Percentiles rank a stretch among this genome's conserved stretches.
Evolutionary conservation across 129 eudicot genomes (phyloP).

Genomic region (Chrysanthemum lavandulifolium): DNA sequence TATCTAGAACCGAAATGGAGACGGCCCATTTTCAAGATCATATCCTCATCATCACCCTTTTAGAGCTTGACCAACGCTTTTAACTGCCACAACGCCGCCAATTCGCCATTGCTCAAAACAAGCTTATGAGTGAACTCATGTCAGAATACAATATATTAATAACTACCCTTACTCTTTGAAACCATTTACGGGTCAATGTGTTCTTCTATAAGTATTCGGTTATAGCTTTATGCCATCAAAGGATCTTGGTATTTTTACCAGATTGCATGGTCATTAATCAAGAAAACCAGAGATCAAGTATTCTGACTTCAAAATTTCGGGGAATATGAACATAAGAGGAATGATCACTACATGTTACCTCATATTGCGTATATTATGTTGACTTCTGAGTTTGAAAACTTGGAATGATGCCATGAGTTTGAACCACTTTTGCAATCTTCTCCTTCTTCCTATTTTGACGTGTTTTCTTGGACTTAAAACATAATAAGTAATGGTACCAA

Average conservation of each 20-base stretch:
- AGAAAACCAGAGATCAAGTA: conserved; percentile 12
- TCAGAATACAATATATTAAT: conserved; percentile 30
- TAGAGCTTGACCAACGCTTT: conserved; percentile 72
- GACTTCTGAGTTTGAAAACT: conserved; percentile 65
- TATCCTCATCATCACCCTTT: conserved; percentile 45
- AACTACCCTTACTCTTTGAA: conserved; percentile 26
- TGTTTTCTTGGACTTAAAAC: conserved; percentile 58
- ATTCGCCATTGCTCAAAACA: conserved; percentile 64
- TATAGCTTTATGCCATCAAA: conserved; percentile 17
- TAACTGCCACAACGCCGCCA: conserved; percentile 59
- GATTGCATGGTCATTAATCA: background rate
- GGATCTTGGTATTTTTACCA: conserved; percentile 8
- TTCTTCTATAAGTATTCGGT: conserved; percentile 16
- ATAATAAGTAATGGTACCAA: conserved; percentile 78
- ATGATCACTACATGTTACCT: conserved; percentile 8
- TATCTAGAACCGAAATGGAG: conserved; percentile 31
- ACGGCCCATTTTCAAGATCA: conserved; percentile 54
- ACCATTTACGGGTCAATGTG: conserved; percentile 17
- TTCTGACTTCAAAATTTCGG: conserved; percentile 20
- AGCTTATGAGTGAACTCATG: conserved; percentile 20
- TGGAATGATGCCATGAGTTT: conserved; percentile 67
- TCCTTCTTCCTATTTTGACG: conserved; percentile 56
- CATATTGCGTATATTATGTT: conserved; percentile 68
- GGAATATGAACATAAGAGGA: conserved; percentile 20
- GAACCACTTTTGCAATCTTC: conserved; percentile 63